Base-by-base conservation (phyloP, 805 yeast genomes). In the Yarrowia sp. region DNA sequence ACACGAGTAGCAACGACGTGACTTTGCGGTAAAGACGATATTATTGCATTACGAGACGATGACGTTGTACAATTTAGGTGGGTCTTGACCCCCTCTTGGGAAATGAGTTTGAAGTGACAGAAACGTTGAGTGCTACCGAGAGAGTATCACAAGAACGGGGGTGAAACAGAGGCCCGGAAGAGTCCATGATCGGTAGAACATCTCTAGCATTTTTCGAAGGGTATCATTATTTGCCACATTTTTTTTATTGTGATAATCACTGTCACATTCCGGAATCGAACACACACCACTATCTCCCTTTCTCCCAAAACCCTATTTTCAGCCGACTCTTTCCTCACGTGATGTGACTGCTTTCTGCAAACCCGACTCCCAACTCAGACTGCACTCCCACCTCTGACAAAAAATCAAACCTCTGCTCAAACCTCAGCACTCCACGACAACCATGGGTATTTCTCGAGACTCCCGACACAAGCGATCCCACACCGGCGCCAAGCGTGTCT, bases 381-480 rank as follows among this genome's bases (percentile, higher is more conserved):
- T 58, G 50, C 43, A 50, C 50, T 42, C 64, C 50, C 50, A 33
- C 64, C 64, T 58, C 64, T 58, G 64, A 58, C 64, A 58, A 58
- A 58, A 58, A 58, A 42, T 58, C 64, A 58, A 56, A 58, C 49
- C 50, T 58, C 64, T 40, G 50, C 33, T 50, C 50, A 42, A 58
- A 15, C n/a, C 64, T 58, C 64, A 58, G 50, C 64, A 58, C 64
- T 58, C 66, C 53, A 61, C 55, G 53, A 46, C 66, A 68, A 90
- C 83, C 83, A 94, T 94, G 99, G 98, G 99, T 93, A 94, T 94
- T 90, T 92, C 98, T 85, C 94, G 99, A 88, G 98, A 95, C 88
- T 94, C 99, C 84, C 97, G 98, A 87, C 99, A 95, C 93, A 94
- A 94, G 91, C 96, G 99, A 86, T 85, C 98, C 79, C 97, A 96